A percentile compares a stretch with the other conserved stretches of the same genome.
phyloP scores from a whole-genome alignment of 768 basidiomycete species.

The Pilatotrama ljubarskyi region DNA sequence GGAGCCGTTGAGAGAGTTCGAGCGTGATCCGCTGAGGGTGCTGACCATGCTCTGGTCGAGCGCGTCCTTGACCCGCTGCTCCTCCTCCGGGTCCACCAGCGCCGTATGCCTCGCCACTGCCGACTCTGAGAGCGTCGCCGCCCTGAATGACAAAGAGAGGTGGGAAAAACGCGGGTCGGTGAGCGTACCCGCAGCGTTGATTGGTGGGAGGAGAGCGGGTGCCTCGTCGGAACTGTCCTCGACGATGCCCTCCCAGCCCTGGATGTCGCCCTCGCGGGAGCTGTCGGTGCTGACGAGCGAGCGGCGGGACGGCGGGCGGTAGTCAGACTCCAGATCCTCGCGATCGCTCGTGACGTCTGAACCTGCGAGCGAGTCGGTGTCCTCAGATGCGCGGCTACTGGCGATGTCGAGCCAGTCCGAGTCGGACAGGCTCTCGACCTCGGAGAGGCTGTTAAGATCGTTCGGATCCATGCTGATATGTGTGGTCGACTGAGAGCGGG shows the following conservation, averaged over 20 bases:
- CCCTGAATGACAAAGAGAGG: slow-evolving; percentile 25
- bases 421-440: slow-evolving; percentile 69
- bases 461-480: slow-evolving; percentile 32
- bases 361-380: slow-evolving; percentile 61
- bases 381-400: slow-evolving; percentile 67
- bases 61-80: slow-evolving; percentile 68
- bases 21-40: slow-evolving; percentile 69
- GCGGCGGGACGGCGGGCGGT: slow-evolving; percentile 59
- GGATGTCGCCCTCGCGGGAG: slow-evolving; percentile 67
- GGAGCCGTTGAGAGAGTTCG: slow-evolving; percentile 52
- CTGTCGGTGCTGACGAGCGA: slow-evolving; percentile 72
- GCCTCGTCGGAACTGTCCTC: slow-evolving; percentile 59
- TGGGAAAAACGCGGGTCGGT: slow-evolving; percentile 14
- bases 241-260: slow-evolving; percentile 77
- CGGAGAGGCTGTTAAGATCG: slow-evolving; percentile 50
- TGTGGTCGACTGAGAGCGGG: not conserved
- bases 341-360: slow-evolving; percentile 59
- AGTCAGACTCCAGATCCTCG: slow-evolving; percentile 44
- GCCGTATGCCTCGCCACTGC: slow-evolving; percentile 18
- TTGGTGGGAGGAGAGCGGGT: slow-evolving; percentile 14
- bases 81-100: slow-evolving; percentile 53
- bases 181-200: not conserved
- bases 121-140: slow-evolving; percentile 18
- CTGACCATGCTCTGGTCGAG: slow-evolving; percentile 83
- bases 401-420: slow-evolving; percentile 85